phyloP scores from a whole-genome alignment of 257 asterid species.

The Buddleja alternifolia region DNA sequence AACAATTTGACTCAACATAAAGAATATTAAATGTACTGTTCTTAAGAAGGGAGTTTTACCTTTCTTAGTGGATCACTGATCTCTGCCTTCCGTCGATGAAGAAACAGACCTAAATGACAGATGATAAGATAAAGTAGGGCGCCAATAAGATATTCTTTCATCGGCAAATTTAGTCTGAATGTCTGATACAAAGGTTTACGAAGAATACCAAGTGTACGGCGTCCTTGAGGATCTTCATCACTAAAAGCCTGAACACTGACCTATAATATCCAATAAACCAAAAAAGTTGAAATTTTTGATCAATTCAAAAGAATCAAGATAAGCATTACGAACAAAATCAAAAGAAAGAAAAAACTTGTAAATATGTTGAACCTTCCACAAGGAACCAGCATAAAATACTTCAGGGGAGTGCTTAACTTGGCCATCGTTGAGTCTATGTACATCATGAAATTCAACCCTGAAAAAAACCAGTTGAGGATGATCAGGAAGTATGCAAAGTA shows the following conservation, averaged over 20 bases:
- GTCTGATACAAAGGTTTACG: background rate
- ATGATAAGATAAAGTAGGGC: slow-evolving; percentile 15
- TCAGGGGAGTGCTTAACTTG: slow-evolving; percentile 95
- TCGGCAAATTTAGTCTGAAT: slow-evolving; percentile 26
- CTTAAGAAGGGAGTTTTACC: slow-evolving; percentile 45
- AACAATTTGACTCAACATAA: no score
- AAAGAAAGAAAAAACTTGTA: background rate
- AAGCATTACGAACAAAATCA: background rate
- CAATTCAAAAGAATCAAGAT: slow-evolving; percentile 16
- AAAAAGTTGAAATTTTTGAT: slow-evolving; percentile 24
- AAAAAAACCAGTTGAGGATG: slow-evolving; percentile 33
- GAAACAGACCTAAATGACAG: slow-evolving; percentile 77
- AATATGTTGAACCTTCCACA: slow-evolving; percentile 79
- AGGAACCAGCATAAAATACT: slow-evolving; percentile 92
- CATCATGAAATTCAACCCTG: slow-evolving; percentile 96
- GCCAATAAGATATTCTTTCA: background rate
- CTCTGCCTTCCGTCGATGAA: slow-evolving; percentile 97
- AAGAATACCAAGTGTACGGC: slow-evolving; percentile 88
- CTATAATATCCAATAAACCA: slow-evolving; percentile 49
- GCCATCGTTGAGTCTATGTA: slow-evolving; percentile 87
- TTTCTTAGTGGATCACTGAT: slow-evolving; percentile 71
- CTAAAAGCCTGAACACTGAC: slow-evolving; percentile 96
- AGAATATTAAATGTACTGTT: no score
- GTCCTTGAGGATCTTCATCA: slow-evolving; percentile 97
- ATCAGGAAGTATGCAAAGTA: slow-evolving; percentile 20